A percentile compares a stretch with the other conserved stretches of the same genome.
phyloP scores from a whole-genome alignment of 2,329 filamentous ascomycete species.

The Scortechinia acanthostroma region DNA sequence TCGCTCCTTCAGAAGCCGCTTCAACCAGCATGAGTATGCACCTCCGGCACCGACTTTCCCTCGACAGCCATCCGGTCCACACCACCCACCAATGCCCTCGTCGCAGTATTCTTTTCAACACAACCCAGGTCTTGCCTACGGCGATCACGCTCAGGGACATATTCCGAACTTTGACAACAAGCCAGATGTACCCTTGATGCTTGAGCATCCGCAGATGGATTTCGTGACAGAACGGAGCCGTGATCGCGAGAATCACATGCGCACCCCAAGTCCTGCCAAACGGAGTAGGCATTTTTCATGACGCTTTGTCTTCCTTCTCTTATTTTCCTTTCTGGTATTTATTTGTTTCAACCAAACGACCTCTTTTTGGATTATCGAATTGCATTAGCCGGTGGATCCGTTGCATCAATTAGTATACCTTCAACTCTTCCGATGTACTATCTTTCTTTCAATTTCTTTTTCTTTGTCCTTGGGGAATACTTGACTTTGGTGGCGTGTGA shows the following conservation, averaged over 20 bases:
- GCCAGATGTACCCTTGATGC: slow-evolving; percentile 14
- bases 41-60: slow-evolving; percentile 12
- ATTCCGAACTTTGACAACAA: slow-evolving; percentile 13
- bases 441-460: no score
- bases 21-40: slow-evolving; percentile 16
- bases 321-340: no score
- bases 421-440: no score
- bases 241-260: slow-evolving; percentile 17
- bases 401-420: no score
- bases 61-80: slow-evolving; percentile 7
- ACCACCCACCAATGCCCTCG: neutral
- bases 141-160: slow-evolving; percentile 7
- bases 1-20: slow-evolving; percentile 12
- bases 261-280: slow-evolving; percentile 25
- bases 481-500: no score
- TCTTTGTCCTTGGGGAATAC: no score
- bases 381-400: no score
- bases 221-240: slow-evolving; percentile 18
- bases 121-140: neutral
- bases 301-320: no score
- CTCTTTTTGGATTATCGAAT: no score
- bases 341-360: no score
- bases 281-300: slow-evolving; percentile 12
- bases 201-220: slow-evolving; percentile 11
- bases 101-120: neutral